Conservation (phyloP, 139 green algal species). For the Zygnema cylindricum region DNA sequence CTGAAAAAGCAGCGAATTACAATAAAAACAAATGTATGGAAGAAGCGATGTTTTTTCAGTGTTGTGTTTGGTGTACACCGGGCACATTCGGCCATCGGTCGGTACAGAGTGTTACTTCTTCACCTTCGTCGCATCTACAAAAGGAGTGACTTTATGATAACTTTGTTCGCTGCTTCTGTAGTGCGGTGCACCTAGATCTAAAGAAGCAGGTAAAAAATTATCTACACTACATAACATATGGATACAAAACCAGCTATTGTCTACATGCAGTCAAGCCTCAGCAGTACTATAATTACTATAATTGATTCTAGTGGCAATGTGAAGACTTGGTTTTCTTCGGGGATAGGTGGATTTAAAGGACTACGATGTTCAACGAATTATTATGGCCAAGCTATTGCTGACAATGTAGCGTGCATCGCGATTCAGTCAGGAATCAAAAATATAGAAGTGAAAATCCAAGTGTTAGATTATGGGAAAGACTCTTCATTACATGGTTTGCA, state of each 20-base stretch:
- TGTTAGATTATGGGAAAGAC: constrained; percentile 67
- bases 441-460: constrained; percentile 73
- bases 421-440: constrained; percentile 69
- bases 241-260: constrained; percentile 38
- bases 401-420: constrained; percentile 67
- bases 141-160: too few relatives aligned
- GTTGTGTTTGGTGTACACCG: too few relatives aligned
- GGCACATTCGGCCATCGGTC: too few relatives aligned
- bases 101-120: too few relatives aligned
- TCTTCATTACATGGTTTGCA: constrained; percentile 70
- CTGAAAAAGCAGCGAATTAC: too few relatives aligned
- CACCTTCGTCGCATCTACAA: too few relatives aligned
- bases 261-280: constrained; percentile 64
- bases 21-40: too few relatives aligned
- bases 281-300: constrained; percentile 66
- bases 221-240: too few relatives aligned
- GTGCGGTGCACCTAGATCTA: too few relatives aligned
- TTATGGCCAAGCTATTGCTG: constrained; percentile 73
- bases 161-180: too few relatives aligned
- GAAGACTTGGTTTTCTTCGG: constrained; percentile 66
- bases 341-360: constrained; percentile 69
- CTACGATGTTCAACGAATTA: constrained; percentile 73
- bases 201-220: too few relatives aligned
- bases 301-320: constrained; percentile 49
- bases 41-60: too few relatives aligned